A percentile compares a stretch with the other conserved stretches of the same genome.
Evolutionary conservation across 2,329 filamentous ascomycete species (phyloP).

Genomic region (Fusarium drepaniforme): DNA sequence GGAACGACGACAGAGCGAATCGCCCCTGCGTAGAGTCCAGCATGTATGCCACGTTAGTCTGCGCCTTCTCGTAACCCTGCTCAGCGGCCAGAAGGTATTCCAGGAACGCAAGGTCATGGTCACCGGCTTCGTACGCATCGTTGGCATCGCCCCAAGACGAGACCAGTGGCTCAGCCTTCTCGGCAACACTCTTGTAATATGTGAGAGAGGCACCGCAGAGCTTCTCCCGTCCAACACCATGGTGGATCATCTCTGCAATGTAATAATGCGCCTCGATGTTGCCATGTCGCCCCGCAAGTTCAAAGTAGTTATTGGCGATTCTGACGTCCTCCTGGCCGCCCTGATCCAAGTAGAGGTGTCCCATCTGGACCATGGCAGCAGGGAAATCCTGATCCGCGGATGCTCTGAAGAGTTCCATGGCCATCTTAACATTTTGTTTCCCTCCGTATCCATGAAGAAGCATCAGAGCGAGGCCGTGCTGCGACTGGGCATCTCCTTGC

Average conservation of each 20-base stretch:
- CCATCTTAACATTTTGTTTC: slow-evolving; percentile 75
- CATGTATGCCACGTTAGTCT: slow-evolving; percentile 90
- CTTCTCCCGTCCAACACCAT: slow-evolving; percentile 83
- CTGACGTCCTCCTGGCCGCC: slow-evolving; percentile 77
- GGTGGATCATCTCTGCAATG: slow-evolving; percentile 86
- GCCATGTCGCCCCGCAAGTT: slow-evolving; percentile 83
- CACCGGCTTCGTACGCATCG: slow-evolving; percentile 81
- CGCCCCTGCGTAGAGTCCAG: slow-evolving; percentile 78
- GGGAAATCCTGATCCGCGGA: slow-evolving; percentile 87
- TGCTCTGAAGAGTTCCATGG: slow-evolving; percentile 80
- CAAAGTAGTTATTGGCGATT: slow-evolving; percentile 87
- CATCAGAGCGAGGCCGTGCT: slow-evolving; percentile 88
- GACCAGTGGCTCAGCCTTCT: slow-evolving; percentile 78
- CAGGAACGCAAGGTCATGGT: slow-evolving; percentile 83
- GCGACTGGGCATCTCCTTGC: slow-evolving; percentile 84
- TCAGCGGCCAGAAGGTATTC: slow-evolving; percentile 90
- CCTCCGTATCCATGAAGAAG: slow-evolving; percentile 83
- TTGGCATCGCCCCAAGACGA: slow-evolving; percentile 89
- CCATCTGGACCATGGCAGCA: slow-evolving; percentile 84
- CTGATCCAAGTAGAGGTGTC: slow-evolving; percentile 87
- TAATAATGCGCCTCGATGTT: slow-evolving; percentile 94
- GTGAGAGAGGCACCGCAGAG: slow-evolving; percentile 81
- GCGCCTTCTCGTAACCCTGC: slow-evolving; percentile 89
- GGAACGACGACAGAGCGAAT: slow-evolving; percentile 53
- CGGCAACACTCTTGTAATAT: slow-evolving; percentile 86